Base-by-base conservation (phyloP, 768 basidiomycete genomes). In the Boletus rubescentipes region DNA sequence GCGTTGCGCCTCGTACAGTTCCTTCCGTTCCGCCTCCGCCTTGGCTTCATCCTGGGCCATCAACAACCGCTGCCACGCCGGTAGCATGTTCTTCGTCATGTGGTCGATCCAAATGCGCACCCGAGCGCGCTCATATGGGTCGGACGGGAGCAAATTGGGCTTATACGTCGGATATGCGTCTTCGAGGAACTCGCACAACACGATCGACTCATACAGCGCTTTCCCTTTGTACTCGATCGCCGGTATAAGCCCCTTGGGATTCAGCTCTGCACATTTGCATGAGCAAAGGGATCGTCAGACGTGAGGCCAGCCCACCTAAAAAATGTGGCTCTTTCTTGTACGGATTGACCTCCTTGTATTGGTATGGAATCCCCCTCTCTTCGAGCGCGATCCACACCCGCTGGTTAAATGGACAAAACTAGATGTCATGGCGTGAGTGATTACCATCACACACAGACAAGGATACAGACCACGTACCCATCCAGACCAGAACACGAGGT, bases 171-270 rank as follows among this genome's bases (percentile, higher is more conserved):
- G 57, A 63, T 77, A 83, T 5, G 79, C 76, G 46, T 88, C 86
- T 59, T 88, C 85, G 53, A 88, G 73, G 66, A 85, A 85, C 66
- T 88, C 85, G 67, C 78, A 77, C 41, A 88, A 67, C 45, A 87
- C 73, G 49, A 84, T 75, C 5, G 82, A 84, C 59, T 88, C 86
- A 69, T 87, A 84, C 6, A 89, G 63, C 1, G 83, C 80, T 51
- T 75, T 78, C 16, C 72, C 73, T 32, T 71, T 63, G 51, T 80
- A 79, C 48, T 80, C 78, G 64, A 84, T 73, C 0, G 79, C 73
- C 0, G 87, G 86, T 11, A 89, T 85, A 39, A 88, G 77, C 6
- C 87, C 87, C 61, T 83, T 85, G 0, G 87, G 86, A 54, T 86
- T 87, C 60, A 89, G 77, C 32, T 73, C 75, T 49, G 9, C 38